Conservation (phyloP, 306 rosid genomes). For the Mimosa bimucronata region DNA sequence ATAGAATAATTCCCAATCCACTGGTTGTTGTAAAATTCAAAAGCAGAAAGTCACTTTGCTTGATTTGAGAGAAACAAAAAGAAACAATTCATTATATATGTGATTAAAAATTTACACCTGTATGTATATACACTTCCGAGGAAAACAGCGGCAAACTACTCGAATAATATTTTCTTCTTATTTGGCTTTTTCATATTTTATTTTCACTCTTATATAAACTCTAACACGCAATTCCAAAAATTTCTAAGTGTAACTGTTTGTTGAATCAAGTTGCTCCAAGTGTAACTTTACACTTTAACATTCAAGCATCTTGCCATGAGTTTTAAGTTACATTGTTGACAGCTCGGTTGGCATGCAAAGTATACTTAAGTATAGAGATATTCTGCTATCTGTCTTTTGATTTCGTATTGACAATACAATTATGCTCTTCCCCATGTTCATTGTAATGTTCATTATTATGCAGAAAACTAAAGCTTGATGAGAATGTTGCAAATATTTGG, state of each 20-base stretch:
- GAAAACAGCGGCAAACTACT: background rate
- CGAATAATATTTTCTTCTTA: background rate
- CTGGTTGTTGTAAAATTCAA: too few species aligned
- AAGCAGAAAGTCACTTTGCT: too few species aligned
- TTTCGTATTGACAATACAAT: conserved; percentile 3
- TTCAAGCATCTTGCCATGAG: background rate
- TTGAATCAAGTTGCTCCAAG: conserved; percentile 3
- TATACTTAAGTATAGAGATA: background rate
- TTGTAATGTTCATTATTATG: conserved; percentile 33
- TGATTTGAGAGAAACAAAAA: too few species aligned
- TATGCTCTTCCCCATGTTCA: background rate
- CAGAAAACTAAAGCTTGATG: conserved; percentile 86
- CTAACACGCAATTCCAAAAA: background rate
- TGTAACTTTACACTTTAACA: background rate
- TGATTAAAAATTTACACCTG: background rate
- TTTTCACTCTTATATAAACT: background rate
- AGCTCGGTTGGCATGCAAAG: background rate
- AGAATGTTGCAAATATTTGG: conserved; percentile 84
- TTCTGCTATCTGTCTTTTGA: conserved; percentile 2
- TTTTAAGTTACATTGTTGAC: conserved; percentile 23
- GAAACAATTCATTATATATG: too few species aligned
- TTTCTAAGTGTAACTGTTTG: conserved; percentile 4
- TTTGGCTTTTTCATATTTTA: background rate
- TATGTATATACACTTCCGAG: background rate
- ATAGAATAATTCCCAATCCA: too few species aligned